These are phyloP conservation scores for Sistotremastrum niveocremeum DNA, from an alignment of 768 basidiomycete species.

Conservation along the genomic window DNA sequence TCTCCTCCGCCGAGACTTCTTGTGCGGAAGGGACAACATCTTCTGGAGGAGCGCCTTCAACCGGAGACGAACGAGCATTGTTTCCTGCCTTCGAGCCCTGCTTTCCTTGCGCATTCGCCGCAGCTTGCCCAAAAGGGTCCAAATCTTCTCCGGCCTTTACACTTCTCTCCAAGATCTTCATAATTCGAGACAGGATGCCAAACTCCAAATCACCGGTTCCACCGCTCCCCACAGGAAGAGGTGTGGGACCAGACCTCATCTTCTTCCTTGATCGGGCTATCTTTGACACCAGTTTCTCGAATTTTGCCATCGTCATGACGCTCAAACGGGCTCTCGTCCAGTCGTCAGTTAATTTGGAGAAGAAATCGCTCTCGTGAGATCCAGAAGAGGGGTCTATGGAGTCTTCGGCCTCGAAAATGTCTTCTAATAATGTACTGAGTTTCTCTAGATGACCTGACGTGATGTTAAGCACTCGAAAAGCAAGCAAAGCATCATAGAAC, in stretches of 20 bases:
- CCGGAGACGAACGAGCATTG: conserved; percentile 18
- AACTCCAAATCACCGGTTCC: conserved; percentile 59
- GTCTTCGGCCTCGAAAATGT: conserved; percentile 78
- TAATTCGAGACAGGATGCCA: conserved; percentile 41
- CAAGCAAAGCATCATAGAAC: conserved; percentile 8
- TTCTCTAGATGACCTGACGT: conserved; percentile 56
- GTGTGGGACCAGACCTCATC: conserved; percentile 37
- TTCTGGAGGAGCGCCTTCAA: conserved; percentile 18
- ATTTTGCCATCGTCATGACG: conserved; percentile 44
- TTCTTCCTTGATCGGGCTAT: conserved; percentile 57
- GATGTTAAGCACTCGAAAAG: neutral
- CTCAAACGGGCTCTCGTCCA: conserved; percentile 34
- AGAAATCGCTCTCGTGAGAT: conserved; percentile 28
- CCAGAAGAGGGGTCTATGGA: conserved; percentile 18
- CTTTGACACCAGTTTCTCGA: conserved; percentile 56
- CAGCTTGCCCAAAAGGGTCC: conserved; percentile 44
- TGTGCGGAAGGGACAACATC: conserved; percentile 7
- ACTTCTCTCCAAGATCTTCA: conserved; percentile 70
- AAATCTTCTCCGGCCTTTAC: conserved; percentile 64
- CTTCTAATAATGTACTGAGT: conserved; percentile 61
- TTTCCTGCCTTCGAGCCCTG: conserved; percentile 24
- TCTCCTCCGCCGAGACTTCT: conserved; percentile 30
- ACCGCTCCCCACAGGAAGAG: conserved; percentile 28
- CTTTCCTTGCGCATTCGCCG: conserved; percentile 9
- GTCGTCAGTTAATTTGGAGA: conserved; percentile 47